Percentiles rank a stretch among this genome's conserved stretches.
phyloP scores from a whole-genome alignment of 495 filamentous ascomycete species.

The Amorphotheca resinae region DNA sequence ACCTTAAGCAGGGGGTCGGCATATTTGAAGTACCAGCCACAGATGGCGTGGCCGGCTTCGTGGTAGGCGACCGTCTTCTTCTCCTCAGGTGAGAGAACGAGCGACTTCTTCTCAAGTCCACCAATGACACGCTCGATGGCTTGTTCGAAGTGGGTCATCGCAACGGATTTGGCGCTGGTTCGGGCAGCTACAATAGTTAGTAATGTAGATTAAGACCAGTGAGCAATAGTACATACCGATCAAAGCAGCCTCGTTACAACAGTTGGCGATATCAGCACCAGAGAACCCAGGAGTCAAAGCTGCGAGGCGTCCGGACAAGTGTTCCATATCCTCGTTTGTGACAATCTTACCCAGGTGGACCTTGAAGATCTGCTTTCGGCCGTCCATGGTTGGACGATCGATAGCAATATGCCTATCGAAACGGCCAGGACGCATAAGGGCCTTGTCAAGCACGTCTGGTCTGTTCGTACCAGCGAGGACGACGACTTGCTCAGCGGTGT shows the following conservation, averaged over 20 bases:
- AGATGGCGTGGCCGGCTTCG: constrained; percentile 96
- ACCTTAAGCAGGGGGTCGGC: constrained; percentile 97
- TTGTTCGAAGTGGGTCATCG: constrained; percentile 87
- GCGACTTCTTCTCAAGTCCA: constrained; percentile 89
- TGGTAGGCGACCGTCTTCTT: constrained; percentile 95
- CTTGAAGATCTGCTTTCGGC: constrained; percentile 88
- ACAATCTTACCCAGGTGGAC: constrained; percentile 90
- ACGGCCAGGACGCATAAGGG: constrained; percentile 88
- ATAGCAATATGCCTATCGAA: constrained; percentile 94
- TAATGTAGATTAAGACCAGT: constrained; percentile 1
- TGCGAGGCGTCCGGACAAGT: constrained; percentile 72
- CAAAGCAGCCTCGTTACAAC: constrained; percentile 91
- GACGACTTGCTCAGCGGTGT: constrained; percentile 91
- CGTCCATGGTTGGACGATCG: constrained; percentile 91
- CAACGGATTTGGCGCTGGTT: constrained; percentile 57
- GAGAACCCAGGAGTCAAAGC: constrained; percentile 92
- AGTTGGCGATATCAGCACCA: constrained; percentile 96
- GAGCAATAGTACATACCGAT: constrained; percentile 56
- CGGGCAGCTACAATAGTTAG: constrained; percentile 60
- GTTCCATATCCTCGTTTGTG: constrained; percentile 76
- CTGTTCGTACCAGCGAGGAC: constrained; percentile 97
- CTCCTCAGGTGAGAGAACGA: constrained; percentile 84
- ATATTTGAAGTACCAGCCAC: constrained; percentile 95
- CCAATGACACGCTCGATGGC: constrained; percentile 96
- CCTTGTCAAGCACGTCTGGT: constrained; percentile 87